Base-by-base conservation (phyloP, 768 basidiomycete species). In the Trametes elegans region DNA sequence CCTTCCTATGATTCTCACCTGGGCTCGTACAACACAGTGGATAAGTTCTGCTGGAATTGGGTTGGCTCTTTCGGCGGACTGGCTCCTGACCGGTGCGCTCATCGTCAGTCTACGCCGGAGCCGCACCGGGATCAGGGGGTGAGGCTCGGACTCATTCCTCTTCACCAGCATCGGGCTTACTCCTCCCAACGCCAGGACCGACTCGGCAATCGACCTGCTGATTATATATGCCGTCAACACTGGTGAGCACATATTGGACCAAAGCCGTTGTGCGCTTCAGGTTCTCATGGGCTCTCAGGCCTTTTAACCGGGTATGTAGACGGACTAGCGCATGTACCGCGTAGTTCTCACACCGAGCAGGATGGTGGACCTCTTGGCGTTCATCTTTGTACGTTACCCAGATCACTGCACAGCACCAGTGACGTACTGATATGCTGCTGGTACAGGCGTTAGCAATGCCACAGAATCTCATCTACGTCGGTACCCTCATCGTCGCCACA, bases 161-260 rank as follows among this genome's bases (percentile, higher is more conserved):
- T 45, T 11, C 29, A 10, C 23, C 3, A 9, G 26, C 35, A 19
- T 27, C 16, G 7, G 14, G 34, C 34, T 23, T 27, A 41, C 10
- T 19, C n/a, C n/a, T 3, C 2, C 2, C 4, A 24, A 28, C 9
- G 31, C 3, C 41, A 55, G 54, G 24, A 55, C 54, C 24, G 48
- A 55, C 23, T 49, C 46, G 11, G 18, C 49, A 24, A 55, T 55
- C 39, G 54, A 55, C 41, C 14, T 49, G 21, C 26, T 55, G 47
- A 55, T 49, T 41, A 28, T 55, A 40, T 55, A 55, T n/a, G 26
- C 54, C 16, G 49, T 55, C 29, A 55, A 55, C 41, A 55, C 46
- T 11, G 54, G 54, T 36, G 10, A 26, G 46, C n/a, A 13, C 3
- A 14, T 21, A 2, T 29, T n/a, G n/a, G n/a, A n/a, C 18, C 18